Conservation (phyloP, 2,329 filamentous ascomycete species). For the Capronia americana region DNA sequence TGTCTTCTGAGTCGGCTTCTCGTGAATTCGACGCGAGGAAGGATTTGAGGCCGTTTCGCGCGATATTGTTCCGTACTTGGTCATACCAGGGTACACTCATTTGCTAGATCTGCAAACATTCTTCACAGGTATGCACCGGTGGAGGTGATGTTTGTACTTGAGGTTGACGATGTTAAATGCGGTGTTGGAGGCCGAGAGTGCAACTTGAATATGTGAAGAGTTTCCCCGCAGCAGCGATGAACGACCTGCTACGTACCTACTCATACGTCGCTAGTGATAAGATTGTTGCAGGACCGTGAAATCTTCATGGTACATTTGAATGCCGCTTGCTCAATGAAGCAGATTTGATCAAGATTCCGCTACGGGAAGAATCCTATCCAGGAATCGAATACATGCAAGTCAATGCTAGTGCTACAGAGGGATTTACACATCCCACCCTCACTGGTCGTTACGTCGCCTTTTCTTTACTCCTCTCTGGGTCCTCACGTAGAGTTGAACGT, state of each 20-base stretch:
- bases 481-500: conserved; percentile 52
- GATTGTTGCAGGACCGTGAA: not conserved
- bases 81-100: conserved; percentile 15
- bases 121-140: not conserved
- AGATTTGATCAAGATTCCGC: not conserved
- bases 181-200: not conserved
- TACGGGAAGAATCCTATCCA: conserved; percentile 28
- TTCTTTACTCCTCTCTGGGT: conserved; percentile 51
- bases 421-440: conserved; percentile 13
- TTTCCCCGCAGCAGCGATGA: not conserved
- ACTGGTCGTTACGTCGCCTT: conserved; percentile 45
- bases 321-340: not conserved
- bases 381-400: conserved; percentile 12
- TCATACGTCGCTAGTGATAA: not conserved
- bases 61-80: conserved; percentile 2
- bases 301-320: not conserved
- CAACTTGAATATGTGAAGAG: not conserved
- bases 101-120: not conserved
- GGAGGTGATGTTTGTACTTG: not conserved
- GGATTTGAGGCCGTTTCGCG: conserved; percentile 13
- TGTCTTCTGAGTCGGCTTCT: conserved; percentile 14
- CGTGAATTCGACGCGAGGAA: conserved; percentile 4
- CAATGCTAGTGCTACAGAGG: conserved; percentile 30
- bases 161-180: not conserved
- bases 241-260: not conserved